phyloP scores from a whole-genome alignment of 1,284 basidiomycete species.

The Trametes sp. region DNA sequence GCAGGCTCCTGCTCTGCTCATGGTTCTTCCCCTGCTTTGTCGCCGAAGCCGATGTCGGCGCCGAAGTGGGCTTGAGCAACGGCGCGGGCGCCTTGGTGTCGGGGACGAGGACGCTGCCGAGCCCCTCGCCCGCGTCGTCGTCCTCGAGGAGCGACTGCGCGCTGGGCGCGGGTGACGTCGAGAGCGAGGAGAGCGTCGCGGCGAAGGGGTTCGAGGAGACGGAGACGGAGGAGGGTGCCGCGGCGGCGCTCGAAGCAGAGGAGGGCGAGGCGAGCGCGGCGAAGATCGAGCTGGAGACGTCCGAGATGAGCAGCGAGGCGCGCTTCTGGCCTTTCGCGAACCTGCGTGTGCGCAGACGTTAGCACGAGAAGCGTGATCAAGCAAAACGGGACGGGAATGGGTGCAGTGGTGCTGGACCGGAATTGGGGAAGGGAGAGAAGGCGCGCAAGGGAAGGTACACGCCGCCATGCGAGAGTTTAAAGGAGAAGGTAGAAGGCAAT shows the following conservation, averaged over 20 bases:
- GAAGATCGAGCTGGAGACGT: conserved; percentile 65
- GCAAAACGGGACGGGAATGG: not conserved
- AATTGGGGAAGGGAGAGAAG: not conserved
- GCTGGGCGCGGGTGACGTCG: conserved; percentile 27
- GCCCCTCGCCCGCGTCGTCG: conserved; percentile 45
- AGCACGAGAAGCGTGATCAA: not conserved
- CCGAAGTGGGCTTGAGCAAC: not conserved
- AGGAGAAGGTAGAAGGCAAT: conserved; percentile 10
- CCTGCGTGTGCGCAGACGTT: conserved; percentile 43
- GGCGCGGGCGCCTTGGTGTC: conserved; percentile 33
- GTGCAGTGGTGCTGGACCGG: not conserved
- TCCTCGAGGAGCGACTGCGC: conserved; percentile 48
- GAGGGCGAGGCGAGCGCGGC: conserved; percentile 53
- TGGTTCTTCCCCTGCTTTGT: conserved; percentile 27
- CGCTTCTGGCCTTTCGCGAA: conserved; percentile 70
- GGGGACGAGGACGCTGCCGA: conserved; percentile 43
- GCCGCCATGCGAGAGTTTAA: no score
- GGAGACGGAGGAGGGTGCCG: conserved; percentile 29
- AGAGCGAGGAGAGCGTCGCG: conserved; percentile 33
- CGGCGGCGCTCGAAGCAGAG: conserved; percentile 23
- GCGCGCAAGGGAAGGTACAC: conserved; percentile 4
- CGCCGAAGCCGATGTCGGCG: conserved; percentile 17
- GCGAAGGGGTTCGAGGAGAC: conserved; percentile 34
- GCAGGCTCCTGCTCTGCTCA: conserved; percentile 20
- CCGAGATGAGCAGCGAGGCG: conserved; percentile 68